phyloP scores from a whole-genome alignment of 225 moss, liverwort and hornwort genomes.

The Polytrichum formosum region DNA sequence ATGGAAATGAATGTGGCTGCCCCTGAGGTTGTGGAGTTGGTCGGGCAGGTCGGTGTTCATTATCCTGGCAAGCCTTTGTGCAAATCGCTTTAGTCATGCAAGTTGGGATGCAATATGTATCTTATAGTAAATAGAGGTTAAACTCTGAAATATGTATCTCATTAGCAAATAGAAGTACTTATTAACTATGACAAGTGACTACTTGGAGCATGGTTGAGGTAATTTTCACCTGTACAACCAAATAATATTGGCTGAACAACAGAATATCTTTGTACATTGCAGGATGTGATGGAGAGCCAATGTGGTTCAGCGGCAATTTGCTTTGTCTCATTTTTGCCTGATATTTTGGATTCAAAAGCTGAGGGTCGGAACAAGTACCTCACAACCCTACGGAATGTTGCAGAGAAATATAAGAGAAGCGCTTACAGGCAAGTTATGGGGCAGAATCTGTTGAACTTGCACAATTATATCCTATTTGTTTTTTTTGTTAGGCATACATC shows the following conservation, averaged over 20 bases:
- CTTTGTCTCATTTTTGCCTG: constrained; percentile 93
- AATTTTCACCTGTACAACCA: no score
- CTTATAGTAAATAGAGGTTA: no score
- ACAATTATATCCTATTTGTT: neutral
- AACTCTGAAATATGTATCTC: no score
- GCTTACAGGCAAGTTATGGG: constrained; percentile 61
- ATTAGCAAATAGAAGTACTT: no score
- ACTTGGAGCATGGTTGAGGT: no score
- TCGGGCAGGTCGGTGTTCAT: constrained; percentile 44
- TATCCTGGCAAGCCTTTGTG: neutral
- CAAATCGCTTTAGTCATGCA: no score
- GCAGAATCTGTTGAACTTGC: neutral
- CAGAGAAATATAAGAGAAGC: constrained; percentile 83
- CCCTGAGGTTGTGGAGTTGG: constrained; percentile 84
- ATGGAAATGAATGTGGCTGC: constrained; percentile 69
- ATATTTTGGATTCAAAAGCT: constrained; percentile 87
- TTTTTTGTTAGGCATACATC: no score
- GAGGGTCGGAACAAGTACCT: constrained; percentile 91
- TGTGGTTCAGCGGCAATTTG: constrained; percentile 95
- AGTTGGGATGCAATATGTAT: no score
- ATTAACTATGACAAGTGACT: no score
- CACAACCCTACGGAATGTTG: constrained; percentile 50
- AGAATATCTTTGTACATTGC: constrained; percentile 16
- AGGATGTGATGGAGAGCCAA: constrained; percentile 74
- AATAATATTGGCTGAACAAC: neutral